Conservation (phyloP, 108 stramenopile genomes). For the Fragilaria radians region DNA sequence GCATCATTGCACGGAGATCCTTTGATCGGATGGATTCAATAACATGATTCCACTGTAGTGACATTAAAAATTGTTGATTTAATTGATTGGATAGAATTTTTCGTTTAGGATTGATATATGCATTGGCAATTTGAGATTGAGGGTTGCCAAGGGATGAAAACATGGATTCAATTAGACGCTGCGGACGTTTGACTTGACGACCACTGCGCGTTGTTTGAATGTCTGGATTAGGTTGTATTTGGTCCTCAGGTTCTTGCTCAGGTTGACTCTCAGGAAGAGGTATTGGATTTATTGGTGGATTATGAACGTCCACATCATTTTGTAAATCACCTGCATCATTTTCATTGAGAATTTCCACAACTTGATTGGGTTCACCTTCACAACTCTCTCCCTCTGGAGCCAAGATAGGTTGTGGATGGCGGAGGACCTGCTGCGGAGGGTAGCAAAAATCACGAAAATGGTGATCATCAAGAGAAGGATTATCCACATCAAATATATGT, state of each 20-base stretch:
- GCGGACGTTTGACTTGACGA: neutral
- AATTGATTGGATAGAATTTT: neutral
- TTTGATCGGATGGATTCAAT: neutral
- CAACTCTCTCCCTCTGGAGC: no score
- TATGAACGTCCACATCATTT: no score
- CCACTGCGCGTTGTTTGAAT: neutral
- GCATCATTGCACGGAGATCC: neutral
- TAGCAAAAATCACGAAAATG: no score
- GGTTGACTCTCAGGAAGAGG: neutral
- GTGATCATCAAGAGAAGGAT: no score
- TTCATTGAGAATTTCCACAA: no score
- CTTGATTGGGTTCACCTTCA: no score
- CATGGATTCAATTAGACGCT: neutral
- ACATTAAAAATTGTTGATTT: neutral
- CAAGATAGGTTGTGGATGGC: no score
- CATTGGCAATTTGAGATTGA: neutral
- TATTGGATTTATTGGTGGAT: no score
- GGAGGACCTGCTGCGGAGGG: no score
- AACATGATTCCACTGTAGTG: neutral
- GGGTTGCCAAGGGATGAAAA: neutral
- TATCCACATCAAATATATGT: no score
- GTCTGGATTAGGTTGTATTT: neutral
- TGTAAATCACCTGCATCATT: no score
- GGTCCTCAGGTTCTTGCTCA: neutral
- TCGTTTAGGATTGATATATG: neutral